Evolutionary conservation across 1,139 yeast genomes (phyloP).

Genomic region (Dujonia santamariae): DNA sequence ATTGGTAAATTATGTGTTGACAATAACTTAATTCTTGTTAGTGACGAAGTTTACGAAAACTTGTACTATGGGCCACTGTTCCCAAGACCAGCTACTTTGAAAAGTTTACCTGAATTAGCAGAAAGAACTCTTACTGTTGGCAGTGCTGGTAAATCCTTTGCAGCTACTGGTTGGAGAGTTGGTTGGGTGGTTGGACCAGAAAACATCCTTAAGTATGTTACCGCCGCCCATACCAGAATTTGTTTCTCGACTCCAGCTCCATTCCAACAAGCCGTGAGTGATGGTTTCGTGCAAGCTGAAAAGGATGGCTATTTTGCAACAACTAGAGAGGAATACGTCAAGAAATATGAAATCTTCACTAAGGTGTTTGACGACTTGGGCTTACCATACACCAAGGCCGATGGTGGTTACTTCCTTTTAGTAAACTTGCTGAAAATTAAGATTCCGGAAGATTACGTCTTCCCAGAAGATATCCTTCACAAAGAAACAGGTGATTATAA

Average conservation of each 20-base stretch:
- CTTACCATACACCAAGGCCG: slow-evolving; percentile 84
- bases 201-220: slow-evolving; percentile 74
- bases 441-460: slow-evolving; percentile 67
- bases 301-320: slow-evolving; percentile 62
- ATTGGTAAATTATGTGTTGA: slow-evolving; percentile 83
- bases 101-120: slow-evolving; percentile 66
- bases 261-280: slow-evolving; percentile 88
- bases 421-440: slow-evolving; percentile 83
- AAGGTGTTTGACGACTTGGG: slow-evolving; percentile 80
- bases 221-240: slow-evolving; percentile 90
- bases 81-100: slow-evolving; percentile 79
- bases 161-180: slow-evolving; percentile 98
- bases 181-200: slow-evolving; percentile 93
- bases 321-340: slow-evolving; percentile 63
- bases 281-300: slow-evolving; percentile 64
- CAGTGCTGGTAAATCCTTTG: slow-evolving; percentile 95
- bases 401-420: slow-evolving; percentile 89
- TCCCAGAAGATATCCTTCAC: slow-evolving; percentile 63
- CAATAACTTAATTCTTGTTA: slow-evolving; percentile 73
- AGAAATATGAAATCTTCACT: slow-evolving; percentile 71
- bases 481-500: slow-evolving; percentile 80
- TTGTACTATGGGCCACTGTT: slow-evolving; percentile 66
- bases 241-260: slow-evolving; percentile 90
- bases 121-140: slow-evolving; percentile 86
- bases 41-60: slow-evolving; percentile 95